Conservation (phyloP, 345 rosid genomes). For the Euclidium syriacum region DNA sequence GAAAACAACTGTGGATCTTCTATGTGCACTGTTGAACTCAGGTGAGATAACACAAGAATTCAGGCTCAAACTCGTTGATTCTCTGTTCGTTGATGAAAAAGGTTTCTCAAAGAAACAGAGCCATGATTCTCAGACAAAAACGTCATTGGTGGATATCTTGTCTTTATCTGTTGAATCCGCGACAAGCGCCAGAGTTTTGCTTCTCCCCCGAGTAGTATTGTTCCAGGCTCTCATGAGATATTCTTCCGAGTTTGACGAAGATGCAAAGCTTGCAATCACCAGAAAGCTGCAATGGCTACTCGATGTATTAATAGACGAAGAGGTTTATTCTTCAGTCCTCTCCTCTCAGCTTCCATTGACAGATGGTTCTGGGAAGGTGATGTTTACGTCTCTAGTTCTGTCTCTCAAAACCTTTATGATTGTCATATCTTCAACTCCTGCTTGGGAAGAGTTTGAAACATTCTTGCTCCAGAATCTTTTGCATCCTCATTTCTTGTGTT, state of each 20-base stretch:
- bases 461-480: conserved; percentile 71
- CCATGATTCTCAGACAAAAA: conserved; percentile 13
- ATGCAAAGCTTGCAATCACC: conserved; percentile 40
- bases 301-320: conserved; percentile 45
- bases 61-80: conserved; percentile 57
- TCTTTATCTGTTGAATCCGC: conserved; percentile 37
- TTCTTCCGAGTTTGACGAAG: conserved; percentile 48
- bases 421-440: conserved; percentile 50
- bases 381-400: conserved; percentile 52
- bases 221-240: conserved; percentile 53
- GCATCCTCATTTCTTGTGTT: conserved; percentile 83
- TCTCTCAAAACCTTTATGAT: conserved; percentile 72
- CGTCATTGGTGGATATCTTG: conserved; percentile 47
- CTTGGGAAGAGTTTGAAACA: conserved; percentile 58
- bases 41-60: conserved; percentile 43
- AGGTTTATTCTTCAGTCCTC: conserved; percentile 62
- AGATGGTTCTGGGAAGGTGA: conserved; percentile 51
- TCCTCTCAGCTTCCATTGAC: conserved; percentile 54
- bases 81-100: conserved; percentile 42
- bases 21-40: conserved; percentile 56
- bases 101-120: conserved; percentile 27
- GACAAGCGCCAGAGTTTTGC: conserved; percentile 31
- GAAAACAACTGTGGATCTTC: conserved; percentile 56
- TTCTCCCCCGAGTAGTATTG: conserved; percentile 50
- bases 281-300: conserved; percentile 70